Evolutionary conservation across 352 stramenopile species (phyloP), one percentile per base, ranked within the genome.

Genomic region (Blastocystis sp.): DNA sequence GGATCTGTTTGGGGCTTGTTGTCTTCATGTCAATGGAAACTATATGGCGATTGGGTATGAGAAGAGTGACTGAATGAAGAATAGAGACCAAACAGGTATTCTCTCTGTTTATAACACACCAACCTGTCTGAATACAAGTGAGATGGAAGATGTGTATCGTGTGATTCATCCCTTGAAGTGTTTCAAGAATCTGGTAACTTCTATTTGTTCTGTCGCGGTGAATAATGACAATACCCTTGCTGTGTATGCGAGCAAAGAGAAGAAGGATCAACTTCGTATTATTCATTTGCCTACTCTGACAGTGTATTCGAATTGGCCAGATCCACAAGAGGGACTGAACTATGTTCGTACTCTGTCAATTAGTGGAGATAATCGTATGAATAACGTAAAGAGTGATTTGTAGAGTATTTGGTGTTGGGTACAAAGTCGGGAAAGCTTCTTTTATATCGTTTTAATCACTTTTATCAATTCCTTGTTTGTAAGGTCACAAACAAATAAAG

Each of bases 381-480:
- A 24, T 48, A 35, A 30, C 17, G 22, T 3, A 7, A 1, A 27
- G 40, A 59, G 51, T 81, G 69, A 81, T 24, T 24, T 40, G 69
- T 81, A 81, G 69, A 81, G 69, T 81, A 81, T 37, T 44, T 81
- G 42, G 69, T 33, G 42, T 40, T 62, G n/a, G 33, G 35, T 33
- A 37, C 35, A 22, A 81, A 40, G 69, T 24, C 33, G 4, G 69
- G 69, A 56, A 81, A 81, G 51, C 44, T 81, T 19, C 42, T 27
- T 81, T 81, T 81, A 59, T 81, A 81, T 60, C 69, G 69, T 44
- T 81, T 81, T 81, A 81, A 81, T 81, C 69, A 81, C n/a, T 81
- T 81, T 40, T 81, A 81, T 64, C 70, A 81, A 51, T 81, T 27
- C 30, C 5, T 13, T 81, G 70, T 81, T 59, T 81, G 42, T 64